Evolutionary conservation across 148 eudicot genomes (phyloP).

Genomic region (Camellia granthamiana): DNA sequence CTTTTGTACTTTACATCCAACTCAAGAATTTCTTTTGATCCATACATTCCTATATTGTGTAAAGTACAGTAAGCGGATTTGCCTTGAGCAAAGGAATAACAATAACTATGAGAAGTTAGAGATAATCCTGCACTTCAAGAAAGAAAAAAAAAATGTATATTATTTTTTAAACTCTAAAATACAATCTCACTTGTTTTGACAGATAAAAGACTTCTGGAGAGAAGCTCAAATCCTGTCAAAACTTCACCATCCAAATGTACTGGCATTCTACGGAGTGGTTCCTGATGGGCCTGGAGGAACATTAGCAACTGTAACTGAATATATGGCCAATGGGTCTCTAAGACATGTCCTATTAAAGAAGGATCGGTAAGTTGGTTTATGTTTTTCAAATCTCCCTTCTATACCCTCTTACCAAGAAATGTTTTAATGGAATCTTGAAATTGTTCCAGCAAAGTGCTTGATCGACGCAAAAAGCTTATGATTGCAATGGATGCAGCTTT

Average conservation of each 20-base stretch:
- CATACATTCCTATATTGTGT: not conserved
- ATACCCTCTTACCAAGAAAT: not conserved
- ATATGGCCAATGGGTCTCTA: constrained; percentile 87
- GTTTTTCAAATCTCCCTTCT: not conserved
- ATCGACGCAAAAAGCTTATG: constrained; percentile 50
- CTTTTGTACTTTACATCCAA: not conserved
- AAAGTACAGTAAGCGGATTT: not conserved
- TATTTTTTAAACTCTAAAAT: not conserved
- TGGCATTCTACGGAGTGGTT: constrained; percentile 96
- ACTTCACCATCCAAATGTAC: constrained; percentile 98
- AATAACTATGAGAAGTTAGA: not conserved
- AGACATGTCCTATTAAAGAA: constrained; percentile 73
- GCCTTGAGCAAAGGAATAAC: not conserved
- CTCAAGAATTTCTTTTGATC: not conserved
- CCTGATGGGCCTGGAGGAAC: constrained; percentile 94
- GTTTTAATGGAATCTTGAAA: not conserved
- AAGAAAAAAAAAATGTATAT: not conserved
- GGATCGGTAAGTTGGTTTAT: constrained; percentile 45
- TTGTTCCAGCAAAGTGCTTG: constrained; percentile 41
- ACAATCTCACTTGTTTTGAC: constrained; percentile 16
- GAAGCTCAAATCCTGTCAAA: constrained; percentile 91
- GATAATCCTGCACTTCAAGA: not conserved
- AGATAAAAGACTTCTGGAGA: constrained; percentile 96
- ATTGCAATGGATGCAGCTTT: constrained; percentile 64
- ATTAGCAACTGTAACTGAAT: constrained; percentile 91